Conservation (phyloP, 495 filamentous ascomycete species). For the Terfezia boudieri region DNA sequence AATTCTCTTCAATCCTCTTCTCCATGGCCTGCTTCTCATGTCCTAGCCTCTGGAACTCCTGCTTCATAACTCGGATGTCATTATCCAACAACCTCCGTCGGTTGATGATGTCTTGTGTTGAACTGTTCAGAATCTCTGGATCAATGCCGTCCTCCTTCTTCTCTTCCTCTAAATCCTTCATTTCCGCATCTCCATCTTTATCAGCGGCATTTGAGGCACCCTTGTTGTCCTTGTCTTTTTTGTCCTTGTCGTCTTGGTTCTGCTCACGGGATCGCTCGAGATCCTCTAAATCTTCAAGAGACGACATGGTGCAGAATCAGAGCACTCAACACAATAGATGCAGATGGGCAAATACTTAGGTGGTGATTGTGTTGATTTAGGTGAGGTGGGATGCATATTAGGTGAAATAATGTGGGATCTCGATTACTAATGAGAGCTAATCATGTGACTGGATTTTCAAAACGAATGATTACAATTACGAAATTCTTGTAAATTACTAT, state of each 20-base stretch:
- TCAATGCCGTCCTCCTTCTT: conserved; percentile 58
- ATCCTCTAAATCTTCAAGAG: conserved; percentile 36
- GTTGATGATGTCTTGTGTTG: conserved; percentile 82
- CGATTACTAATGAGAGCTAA: neutral
- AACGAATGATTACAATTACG: too few relatives aligned
- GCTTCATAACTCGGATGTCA: conserved; percentile 94
- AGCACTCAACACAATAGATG: too few relatives aligned
- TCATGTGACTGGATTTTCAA: neutral
- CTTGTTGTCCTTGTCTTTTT: conserved; percentile 40
- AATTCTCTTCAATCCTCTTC: conserved; percentile 97
- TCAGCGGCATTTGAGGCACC: conserved; percentile 21
- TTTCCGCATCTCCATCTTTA: conserved; percentile 57
- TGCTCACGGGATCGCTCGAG: conserved; percentile 44
- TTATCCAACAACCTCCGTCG: conserved; percentile 78
- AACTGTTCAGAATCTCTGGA: conserved; percentile 69
- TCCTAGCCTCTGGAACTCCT: conserved; percentile 78
- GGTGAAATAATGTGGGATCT: neutral
- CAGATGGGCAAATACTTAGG: neutral
- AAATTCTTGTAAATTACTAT: too few relatives aligned
- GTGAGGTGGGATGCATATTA: neutral
- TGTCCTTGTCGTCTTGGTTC: conserved; percentile 42
- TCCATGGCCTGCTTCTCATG: conserved; percentile 89
- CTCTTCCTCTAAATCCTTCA: conserved; percentile 55
- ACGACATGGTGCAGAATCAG: neutral
- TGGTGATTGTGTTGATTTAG: neutral